Conservation (phyloP, 495 filamentous ascomycete genomes). For the Staphylotrichum longicolle region DNA sequence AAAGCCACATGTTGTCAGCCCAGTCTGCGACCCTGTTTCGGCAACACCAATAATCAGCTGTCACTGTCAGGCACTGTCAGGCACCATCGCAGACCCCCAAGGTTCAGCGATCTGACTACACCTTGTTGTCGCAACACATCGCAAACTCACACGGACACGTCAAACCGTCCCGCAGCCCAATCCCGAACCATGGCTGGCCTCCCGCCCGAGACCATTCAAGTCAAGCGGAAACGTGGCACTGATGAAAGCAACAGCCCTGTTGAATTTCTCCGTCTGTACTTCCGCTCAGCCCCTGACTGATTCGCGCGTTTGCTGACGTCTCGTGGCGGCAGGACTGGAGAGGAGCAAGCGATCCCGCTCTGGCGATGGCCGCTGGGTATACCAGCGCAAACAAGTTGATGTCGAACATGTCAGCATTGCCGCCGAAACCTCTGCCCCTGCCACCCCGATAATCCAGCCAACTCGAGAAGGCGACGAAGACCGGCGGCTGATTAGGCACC, state of each 20-base stretch:
- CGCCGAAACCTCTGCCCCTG: background rate
- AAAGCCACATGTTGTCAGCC: too few species aligned
- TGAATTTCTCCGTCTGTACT: constrained; percentile 46
- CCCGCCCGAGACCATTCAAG: constrained; percentile 51
- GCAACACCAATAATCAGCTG: background rate
- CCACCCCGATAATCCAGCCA: constrained; percentile 28
- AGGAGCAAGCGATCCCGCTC: constrained; percentile 44
- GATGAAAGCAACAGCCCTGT: constrained; percentile 47
- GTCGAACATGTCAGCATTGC: constrained; percentile 15
- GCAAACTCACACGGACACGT: constrained; percentile 15
- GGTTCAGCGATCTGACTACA: too few species aligned
- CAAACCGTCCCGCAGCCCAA: background rate
- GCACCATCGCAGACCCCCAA: background rate
- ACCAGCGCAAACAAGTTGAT: constrained; percentile 38
- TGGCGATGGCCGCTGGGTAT: constrained; percentile 39
- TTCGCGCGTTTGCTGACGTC: constrained; percentile 8
- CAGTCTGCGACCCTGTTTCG: too few species aligned
- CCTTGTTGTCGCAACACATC: background rate
- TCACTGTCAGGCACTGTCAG: constrained; percentile 13
- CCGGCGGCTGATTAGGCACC: constrained; percentile 17
- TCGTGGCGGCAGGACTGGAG: constrained; percentile 22
- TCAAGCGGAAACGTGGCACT: constrained; percentile 54
- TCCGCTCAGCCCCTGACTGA: too few species aligned
- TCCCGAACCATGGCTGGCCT: constrained; percentile 40
- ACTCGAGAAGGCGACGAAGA: constrained; percentile 18